A percentile compares a stretch with the other conserved stretches of the same genome.
phyloP scores from a whole-genome alignment of 2,329 filamentous ascomycete genomes.

The Verticillium zaregamsianum region DNA sequence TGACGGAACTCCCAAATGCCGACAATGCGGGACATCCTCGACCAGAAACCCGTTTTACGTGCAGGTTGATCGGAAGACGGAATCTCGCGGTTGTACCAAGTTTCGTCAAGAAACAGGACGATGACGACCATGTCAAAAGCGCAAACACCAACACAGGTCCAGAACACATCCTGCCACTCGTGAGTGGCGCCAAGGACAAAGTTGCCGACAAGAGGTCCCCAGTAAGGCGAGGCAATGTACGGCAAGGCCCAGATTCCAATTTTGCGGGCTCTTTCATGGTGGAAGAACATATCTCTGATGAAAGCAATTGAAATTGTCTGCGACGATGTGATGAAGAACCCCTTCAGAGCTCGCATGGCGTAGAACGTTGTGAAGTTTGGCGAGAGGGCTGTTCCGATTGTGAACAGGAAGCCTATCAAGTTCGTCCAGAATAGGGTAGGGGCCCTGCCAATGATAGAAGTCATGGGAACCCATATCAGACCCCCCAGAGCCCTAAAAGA shows the following conservation, averaged over 20 bases:
- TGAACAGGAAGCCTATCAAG: constrained; percentile 17
- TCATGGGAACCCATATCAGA: constrained; percentile 17
- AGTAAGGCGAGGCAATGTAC: constrained; percentile 37
- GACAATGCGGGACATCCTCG: constrained; percentile 11
- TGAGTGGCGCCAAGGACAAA: constrained; percentile 41
- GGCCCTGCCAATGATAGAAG: constrained; percentile 14
- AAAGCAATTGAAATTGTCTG: constrained; percentile 45
- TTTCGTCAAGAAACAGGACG: constrained; percentile 40
- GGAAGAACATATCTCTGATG: constrained; percentile 57
- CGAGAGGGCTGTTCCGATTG: constrained; percentile 17
- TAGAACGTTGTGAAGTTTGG: constrained; percentile 19
- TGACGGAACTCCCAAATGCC: background rate
- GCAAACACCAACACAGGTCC: constrained; percentile 39
- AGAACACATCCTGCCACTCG: constrained; percentile 42
- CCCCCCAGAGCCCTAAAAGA: constrained; percentile 13
- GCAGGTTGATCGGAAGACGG: constrained; percentile 28
- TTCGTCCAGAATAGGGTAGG: constrained; percentile 22
- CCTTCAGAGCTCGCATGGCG: constrained; percentile 20
- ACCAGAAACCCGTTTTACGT: constrained; percentile 18
- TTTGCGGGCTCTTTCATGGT: constrained; percentile 50
- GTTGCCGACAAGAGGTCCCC: constrained; percentile 38
- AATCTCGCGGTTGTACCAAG: constrained; percentile 43
- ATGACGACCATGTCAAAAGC: constrained; percentile 32
- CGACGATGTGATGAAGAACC: constrained; percentile 41
- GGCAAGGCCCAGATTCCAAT: constrained; percentile 43